Conservation (phyloP, 768 basidiomycete genomes). For the Suillus tomentosus region DNA sequence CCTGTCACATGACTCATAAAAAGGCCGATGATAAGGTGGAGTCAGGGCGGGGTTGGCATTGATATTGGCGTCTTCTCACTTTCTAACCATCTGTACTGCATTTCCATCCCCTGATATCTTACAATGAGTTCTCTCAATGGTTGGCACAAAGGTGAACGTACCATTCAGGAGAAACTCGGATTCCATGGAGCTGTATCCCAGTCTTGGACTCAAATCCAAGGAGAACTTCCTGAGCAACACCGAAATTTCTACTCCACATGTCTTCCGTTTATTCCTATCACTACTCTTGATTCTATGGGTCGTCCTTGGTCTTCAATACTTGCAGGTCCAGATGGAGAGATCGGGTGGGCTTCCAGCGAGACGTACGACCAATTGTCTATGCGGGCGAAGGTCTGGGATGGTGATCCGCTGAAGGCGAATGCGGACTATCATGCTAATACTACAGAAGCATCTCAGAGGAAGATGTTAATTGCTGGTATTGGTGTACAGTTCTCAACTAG, state of each 20-base stretch:
- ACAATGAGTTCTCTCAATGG: constrained; percentile 32
- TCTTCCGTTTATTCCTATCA: constrained; percentile 57
- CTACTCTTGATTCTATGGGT: constrained; percentile 50
- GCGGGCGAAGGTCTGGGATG: constrained; percentile 49
- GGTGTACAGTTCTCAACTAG: constrained; percentile 63
- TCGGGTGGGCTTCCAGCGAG: constrained; percentile 45
- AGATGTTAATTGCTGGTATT: constrained; percentile 54
- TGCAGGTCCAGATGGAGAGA: constrained; percentile 43
- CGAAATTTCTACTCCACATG: constrained; percentile 48
- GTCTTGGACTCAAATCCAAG: constrained; percentile 42
- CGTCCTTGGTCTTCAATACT: constrained; percentile 65
- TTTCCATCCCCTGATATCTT: not conserved
- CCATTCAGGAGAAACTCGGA: constrained; percentile 50
- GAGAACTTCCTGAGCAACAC: constrained; percentile 53
- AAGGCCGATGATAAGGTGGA: not conserved
- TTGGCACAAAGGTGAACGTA: constrained; percentile 51
- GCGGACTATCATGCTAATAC: constrained; percentile 5
- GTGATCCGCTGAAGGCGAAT: constrained; percentile 48
- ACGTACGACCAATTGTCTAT: constrained; percentile 38
- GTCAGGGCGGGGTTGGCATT: not conserved
- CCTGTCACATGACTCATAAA: not conserved
- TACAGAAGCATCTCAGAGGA: constrained; percentile 18
- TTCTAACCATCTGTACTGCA: not conserved
- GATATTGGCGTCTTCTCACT: not conserved
- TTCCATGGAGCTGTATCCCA: constrained; percentile 38